These are phyloP conservation scores for Pezicula rhizophila DNA, from an alignment of 2,329 filamentous ascomycete species.

Conservation along the genomic window DNA sequence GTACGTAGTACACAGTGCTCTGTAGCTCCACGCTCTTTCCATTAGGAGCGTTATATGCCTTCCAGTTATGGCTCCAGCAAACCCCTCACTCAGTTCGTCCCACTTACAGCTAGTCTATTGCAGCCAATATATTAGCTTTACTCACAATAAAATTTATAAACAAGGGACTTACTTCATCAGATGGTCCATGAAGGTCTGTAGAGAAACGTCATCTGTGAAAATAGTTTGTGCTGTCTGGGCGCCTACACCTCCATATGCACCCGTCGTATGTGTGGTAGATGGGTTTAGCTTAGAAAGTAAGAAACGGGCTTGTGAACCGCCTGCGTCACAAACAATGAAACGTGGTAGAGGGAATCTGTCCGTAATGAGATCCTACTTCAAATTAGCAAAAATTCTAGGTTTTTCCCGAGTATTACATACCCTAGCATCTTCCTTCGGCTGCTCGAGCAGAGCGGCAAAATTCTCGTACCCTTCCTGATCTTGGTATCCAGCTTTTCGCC, in stretches of 20 bases:
- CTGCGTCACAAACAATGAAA: slow-evolving; percentile 98
- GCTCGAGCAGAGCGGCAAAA: slow-evolving; percentile 79
- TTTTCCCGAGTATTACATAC: slow-evolving; percentile 46
- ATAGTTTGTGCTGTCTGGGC: slow-evolving; percentile 91
- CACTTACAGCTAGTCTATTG: slow-evolving; percentile 54
- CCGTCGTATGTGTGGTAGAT: slow-evolving; percentile 91
- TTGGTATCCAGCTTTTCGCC: slow-evolving; percentile 96
- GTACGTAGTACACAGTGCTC: too few species aligned
- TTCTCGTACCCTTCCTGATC: slow-evolving; percentile 98
- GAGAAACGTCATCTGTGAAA: slow-evolving; percentile 95
- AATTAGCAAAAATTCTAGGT: slow-evolving; percentile 13
- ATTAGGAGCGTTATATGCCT: too few species aligned
- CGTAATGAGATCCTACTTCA: slow-evolving; percentile 76
- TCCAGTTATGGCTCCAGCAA: too few species aligned
- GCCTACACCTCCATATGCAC: slow-evolving; percentile 82
- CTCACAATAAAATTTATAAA: slow-evolving; percentile 5
- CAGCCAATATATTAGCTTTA: slow-evolving; percentile 8
- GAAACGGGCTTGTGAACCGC: slow-evolving; percentile 95
- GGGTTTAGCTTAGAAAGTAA: slow-evolving; percentile 95
- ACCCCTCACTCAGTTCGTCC: slow-evolving; percentile 44
- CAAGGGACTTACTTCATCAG: slow-evolving; percentile 80
- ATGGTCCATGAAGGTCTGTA: slow-evolving; percentile 99
- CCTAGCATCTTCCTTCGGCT: slow-evolving; percentile 93
- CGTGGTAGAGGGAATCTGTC: slow-evolving; percentile 97
- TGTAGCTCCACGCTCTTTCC: too few species aligned